Evolutionary conservation across 1,284 basidiomycete genomes (phyloP), one percentile per base, ranked within the genome.

Genomic region (Thecaphora frezii): DNA sequence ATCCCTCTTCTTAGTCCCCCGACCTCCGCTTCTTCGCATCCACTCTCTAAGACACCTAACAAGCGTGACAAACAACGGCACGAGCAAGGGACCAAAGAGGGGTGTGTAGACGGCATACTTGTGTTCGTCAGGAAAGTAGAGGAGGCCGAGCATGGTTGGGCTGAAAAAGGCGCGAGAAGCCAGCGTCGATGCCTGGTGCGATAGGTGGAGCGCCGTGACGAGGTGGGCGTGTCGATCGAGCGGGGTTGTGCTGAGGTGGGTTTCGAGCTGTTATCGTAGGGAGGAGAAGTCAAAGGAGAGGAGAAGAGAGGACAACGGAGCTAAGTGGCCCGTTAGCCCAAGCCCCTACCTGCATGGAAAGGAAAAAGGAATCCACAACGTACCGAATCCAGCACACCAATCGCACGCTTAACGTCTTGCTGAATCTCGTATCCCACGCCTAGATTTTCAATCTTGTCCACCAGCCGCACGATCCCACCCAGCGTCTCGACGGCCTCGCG

Each of bases 151-250:
- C 93, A 98, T 97, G 33, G 87, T 88, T 0, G 93, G 96, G 78
- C 93, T 91, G 82, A 96, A 98, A 83, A 97, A 98, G 0, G 96
- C 96, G 39, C 87, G 84, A 16, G 91, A 93, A 2, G 93, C 86
- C 36, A 89, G 83, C 0, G 82, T 83, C 30, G 88, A 81, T 0
- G 93, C 91, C 57, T 83, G 80, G 8, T 85, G 83, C 1, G 90
- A 89, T 64, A 86, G 82, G 40, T 81, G 77, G 42, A 93, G 83
- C 0, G 85, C 60, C 8, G 60, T 40, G 3, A 82, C 28, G 81
- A 80, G 14, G 72, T 78, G 9, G 25, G 25, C n/a, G 30, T 19
- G 22, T 40, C 30, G 21, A 14, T 16, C 21, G 19, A 2, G 19
- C 45, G 36, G 18, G 21, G 9, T 1, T 41, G 86, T 19, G 5